Conservation (phyloP, 176 grass and related monocot genomes). For the Zoysia japonica region DNA sequence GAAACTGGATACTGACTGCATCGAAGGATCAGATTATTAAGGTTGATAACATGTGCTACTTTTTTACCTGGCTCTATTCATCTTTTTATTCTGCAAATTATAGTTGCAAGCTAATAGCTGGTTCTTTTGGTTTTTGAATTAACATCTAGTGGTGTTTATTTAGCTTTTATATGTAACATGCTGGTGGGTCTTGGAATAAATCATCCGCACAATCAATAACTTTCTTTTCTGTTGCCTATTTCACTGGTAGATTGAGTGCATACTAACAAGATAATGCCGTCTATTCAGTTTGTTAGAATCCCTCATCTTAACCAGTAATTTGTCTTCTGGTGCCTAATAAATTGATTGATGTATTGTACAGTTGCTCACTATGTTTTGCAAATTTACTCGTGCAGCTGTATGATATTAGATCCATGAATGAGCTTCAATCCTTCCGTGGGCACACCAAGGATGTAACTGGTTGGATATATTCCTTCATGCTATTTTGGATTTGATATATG, state of each 20-base stretch:
- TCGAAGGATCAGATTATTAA: slow-evolving; percentile 99
- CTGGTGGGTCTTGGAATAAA: not conserved
- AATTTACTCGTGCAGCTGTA: slow-evolving; percentile 79
- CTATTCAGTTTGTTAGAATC: not conserved
- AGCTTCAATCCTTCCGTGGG: slow-evolving; percentile 96
- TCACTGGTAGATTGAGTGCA: not conserved
- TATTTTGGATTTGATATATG: slow-evolving; percentile 11
- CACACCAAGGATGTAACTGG: slow-evolving; percentile 95
- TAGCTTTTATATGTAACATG: no score
- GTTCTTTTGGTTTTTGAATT: not conserved
- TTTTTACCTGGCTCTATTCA: slow-evolving; percentile 23
- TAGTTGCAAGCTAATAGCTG: not conserved
- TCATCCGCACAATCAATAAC: not conserved
- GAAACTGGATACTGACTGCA: slow-evolving; percentile 96
- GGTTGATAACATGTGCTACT: slow-evolving; percentile 46
- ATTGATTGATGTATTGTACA: slow-evolving; percentile 6
- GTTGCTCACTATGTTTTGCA: slow-evolving; percentile 33
- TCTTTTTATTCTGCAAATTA: slow-evolving; percentile 24
- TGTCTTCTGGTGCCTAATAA: slow-evolving; percentile 12
- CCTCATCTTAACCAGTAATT: not conserved
- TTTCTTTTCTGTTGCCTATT: not conserved
- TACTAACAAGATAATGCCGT: not conserved
- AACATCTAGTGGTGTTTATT: no score
- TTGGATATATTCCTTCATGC: slow-evolving; percentile 45
- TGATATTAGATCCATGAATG: slow-evolving; percentile 99